Evolutionary conservation across 106 monocot species (phyloP).

Genomic region (Phalaenopsis equestris): DNA sequence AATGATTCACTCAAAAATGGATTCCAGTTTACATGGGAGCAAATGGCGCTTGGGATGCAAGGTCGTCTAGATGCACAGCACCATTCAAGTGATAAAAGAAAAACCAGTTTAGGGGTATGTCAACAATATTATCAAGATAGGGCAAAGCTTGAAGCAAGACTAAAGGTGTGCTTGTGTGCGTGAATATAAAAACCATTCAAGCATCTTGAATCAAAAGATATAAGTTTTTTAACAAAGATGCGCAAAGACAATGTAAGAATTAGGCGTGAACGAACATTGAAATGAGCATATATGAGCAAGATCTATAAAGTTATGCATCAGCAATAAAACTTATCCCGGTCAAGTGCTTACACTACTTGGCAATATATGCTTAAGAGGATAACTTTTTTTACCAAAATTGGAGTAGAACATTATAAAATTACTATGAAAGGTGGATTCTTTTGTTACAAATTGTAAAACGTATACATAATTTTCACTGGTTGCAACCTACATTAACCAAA

Average conservation of each 20-base stretch:
- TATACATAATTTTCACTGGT: too few relatives aligned
- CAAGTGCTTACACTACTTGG: background rate
- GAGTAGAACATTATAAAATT: background rate
- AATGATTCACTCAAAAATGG: background rate
- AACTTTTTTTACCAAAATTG: background rate
- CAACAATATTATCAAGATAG: background rate
- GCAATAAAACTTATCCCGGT: background rate
- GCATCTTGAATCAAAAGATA: background rate
- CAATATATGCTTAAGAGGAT: background rate
- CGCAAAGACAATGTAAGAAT: background rate
- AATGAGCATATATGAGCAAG: background rate
- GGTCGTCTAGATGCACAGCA: background rate
- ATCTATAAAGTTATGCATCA: background rate
- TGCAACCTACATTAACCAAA: too few relatives aligned
- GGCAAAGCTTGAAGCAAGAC: background rate
- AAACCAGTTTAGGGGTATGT: background rate
- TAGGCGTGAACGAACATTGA: background rate
- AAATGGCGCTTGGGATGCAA: background rate
- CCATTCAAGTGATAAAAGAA: background rate
- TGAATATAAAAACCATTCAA: background rate
- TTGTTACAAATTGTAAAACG: too few relatives aligned
- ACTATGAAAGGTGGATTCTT: background rate
- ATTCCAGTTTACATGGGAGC: background rate
- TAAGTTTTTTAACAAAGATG: background rate
- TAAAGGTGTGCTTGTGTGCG: background rate